Evolutionary conservation across 139 green algal genomes (phyloP).

Genomic region (Auxenochlorella pyrenoidosa): DNA sequence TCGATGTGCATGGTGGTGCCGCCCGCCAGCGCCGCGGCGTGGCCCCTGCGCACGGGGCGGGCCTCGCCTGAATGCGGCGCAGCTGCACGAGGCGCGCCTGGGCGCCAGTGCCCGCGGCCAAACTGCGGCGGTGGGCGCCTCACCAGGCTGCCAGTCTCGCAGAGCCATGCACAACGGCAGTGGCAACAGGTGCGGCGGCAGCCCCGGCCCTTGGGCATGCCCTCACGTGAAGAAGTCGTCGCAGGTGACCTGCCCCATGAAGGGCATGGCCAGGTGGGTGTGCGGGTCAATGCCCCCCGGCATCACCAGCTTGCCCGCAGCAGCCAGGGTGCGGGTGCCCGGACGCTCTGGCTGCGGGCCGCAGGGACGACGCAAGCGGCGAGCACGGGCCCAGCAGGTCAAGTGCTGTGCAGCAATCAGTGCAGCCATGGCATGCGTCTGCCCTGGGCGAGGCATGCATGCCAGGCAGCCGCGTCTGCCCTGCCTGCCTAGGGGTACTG

Average conservation of each 20-base stretch:
- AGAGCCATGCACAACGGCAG: too few relatives aligned
- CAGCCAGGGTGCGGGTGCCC: slow-evolving; percentile 74
- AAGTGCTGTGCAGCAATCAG: not conserved
- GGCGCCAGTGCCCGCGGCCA: too few relatives aligned
- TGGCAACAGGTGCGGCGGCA: too few relatives aligned
- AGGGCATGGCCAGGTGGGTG: slow-evolving; percentile 96
- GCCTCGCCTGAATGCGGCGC: not conserved
- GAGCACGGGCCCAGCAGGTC: too few relatives aligned
- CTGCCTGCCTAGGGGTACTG: too few relatives aligned
- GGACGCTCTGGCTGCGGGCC: slow-evolving; percentile 24
- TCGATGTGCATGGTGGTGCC: slow-evolving; percentile 98
- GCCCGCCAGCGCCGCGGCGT: slow-evolving; percentile 88
- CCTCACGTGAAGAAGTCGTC: slow-evolving; percentile 77
- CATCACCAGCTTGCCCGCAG: slow-evolving; percentile 85
- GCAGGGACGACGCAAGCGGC: not conserved
- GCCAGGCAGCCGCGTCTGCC: too few relatives aligned
- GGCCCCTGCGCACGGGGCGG: slow-evolving; percentile 59
- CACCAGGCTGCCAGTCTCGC: too few relatives aligned
- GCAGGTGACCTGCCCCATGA: slow-evolving; percentile 85
- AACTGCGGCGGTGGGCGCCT: too few relatives aligned
- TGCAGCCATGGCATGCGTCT: too few relatives aligned
- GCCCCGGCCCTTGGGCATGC: too few relatives aligned
- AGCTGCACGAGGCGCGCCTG: not conserved
- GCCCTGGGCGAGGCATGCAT: too few relatives aligned
- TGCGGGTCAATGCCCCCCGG: slow-evolving; percentile 98